phyloP scores from a whole-genome alignment of 306 rosid species.

The Vicia faba region DNA sequence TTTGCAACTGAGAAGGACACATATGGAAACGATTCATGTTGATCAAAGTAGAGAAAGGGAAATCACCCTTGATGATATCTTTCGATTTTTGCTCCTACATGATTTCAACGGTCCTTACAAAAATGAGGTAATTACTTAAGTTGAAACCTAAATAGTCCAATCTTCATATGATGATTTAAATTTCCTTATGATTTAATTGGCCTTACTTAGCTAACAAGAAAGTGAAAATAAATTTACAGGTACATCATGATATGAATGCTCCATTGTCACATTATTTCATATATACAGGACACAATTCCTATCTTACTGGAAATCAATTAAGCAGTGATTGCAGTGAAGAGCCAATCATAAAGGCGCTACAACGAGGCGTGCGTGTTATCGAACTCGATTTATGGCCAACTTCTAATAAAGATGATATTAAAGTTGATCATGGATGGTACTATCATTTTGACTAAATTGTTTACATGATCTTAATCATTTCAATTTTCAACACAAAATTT shows the following conservation, averaged over 20 bases:
- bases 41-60: conserved; percentile 20
- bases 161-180: background rate
- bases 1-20: conserved; percentile 38
- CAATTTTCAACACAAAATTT: background rate
- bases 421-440: conserved; percentile 94
- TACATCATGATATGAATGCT: conserved; percentile 88
- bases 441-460: background rate
- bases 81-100: conserved; percentile 54
- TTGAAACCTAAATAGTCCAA: background rate
- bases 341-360: conserved; percentile 76
- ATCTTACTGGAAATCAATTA: conserved; percentile 87
- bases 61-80: conserved; percentile 58
- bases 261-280: conserved; percentile 94
- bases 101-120: conserved; percentile 62
- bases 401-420: conserved; percentile 65
- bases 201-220: conserved; percentile 29
- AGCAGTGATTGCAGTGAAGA: conserved; percentile 86
- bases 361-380: conserved; percentile 73
- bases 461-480: conserved; percentile 7
- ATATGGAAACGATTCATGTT: conserved; percentile 4
- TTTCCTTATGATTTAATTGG: background rate
- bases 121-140: conserved; percentile 49
- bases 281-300: conserved; percentile 95
- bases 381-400: conserved; percentile 97
- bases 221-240: conserved; percentile 49